A percentile compares a stretch with the other conserved stretches of the same genome.
These are phyloP conservation scores for Insectozyma bohioensis DNA, from an alignment of 1,139 yeast species.

Conservation along the genomic window DNA sequence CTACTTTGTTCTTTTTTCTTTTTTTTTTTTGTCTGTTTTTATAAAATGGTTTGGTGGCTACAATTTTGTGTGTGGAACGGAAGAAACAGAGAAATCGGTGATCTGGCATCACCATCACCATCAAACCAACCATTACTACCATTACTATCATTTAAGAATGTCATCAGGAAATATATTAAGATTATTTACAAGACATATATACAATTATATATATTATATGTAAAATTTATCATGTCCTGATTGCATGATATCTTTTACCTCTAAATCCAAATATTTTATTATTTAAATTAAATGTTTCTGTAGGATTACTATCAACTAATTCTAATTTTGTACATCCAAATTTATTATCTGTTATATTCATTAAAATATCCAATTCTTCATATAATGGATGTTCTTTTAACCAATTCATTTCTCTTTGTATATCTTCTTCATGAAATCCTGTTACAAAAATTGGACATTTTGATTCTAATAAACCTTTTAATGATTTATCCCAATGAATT, in stretches of 20 bases:
- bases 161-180: too few species aligned
- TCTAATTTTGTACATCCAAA: slow-evolving; percentile 93
- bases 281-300: slow-evolving; percentile 89
- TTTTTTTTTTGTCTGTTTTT: too few species aligned
- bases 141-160: too few species aligned
- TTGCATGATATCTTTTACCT: slow-evolving; percentile 95
- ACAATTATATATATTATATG: too few species aligned
- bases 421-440: slow-evolving; percentile 80
- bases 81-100: too few species aligned
- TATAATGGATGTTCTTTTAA: slow-evolving; percentile 56
- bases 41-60: too few species aligned
- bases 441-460: slow-evolving; percentile 91
- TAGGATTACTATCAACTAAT: slow-evolving; percentile 85
- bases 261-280: slow-evolving; percentile 87
- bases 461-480: slow-evolving; percentile 85
- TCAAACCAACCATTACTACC: too few species aligned
- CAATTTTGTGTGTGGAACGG: too few species aligned
- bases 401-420: slow-evolving; percentile 70
- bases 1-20: too few species aligned
- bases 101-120: too few species aligned
- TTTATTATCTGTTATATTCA: slow-evolving; percentile 70
- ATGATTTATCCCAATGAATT: slow-evolving; percentile 75
- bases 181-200: slow-evolving; percentile 17
- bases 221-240: slow-evolving; percentile 32
- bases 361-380: slow-evolving; percentile 77